phyloP scores from a whole-genome alignment of 2,329 filamentous ascomycete genomes.

The Paecilomyces variotii region DNA sequence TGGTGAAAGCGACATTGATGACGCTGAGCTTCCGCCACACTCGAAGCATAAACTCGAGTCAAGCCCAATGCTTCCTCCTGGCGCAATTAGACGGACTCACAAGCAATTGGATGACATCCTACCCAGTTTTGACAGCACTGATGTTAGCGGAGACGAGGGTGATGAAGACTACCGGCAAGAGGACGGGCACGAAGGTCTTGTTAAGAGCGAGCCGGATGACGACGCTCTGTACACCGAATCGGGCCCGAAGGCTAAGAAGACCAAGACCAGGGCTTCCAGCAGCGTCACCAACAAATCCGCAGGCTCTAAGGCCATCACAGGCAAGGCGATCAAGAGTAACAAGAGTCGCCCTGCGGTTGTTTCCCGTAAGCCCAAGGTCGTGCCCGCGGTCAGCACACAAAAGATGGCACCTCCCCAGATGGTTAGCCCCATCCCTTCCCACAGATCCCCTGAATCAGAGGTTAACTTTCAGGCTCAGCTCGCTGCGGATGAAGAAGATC shows the following conservation, averaged over 20 bases:
- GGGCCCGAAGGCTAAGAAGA: constrained; percentile 43
- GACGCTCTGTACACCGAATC: constrained; percentile 28
- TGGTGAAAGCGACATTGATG: constrained; percentile 58
- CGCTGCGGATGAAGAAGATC: constrained; percentile 70
- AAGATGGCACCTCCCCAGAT: constrained; percentile 30
- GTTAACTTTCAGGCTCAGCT: constrained; percentile 56
- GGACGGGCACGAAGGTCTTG: constrained; percentile 43
- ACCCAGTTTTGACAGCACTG: constrained; percentile 50
- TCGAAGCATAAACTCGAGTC: constrained; percentile 37
- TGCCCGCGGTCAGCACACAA: constrained; percentile 9
- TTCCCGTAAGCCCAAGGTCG: constrained; percentile 34
- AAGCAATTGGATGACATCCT: constrained; percentile 45
- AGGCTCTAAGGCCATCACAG: constrained; percentile 18
- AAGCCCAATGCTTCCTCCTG: constrained; percentile 37
- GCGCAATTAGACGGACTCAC: constrained; percentile 37
- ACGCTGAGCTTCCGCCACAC: constrained; percentile 42
- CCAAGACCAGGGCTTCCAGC: constrained; percentile 39
- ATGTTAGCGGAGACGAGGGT: constrained; percentile 55
- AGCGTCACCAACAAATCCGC: constrained; percentile 23
- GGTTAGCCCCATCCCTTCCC: constrained; percentile 42
- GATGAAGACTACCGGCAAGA: constrained; percentile 48
- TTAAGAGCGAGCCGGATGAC: constrained; percentile 48
- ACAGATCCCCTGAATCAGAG: constrained; percentile 47
- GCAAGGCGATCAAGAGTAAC: constrained; percentile 21
- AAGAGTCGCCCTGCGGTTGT: constrained; percentile 25